Base-by-base conservation (phyloP, 805 yeast genomes). In the Myxozyma kluyveri region DNA sequence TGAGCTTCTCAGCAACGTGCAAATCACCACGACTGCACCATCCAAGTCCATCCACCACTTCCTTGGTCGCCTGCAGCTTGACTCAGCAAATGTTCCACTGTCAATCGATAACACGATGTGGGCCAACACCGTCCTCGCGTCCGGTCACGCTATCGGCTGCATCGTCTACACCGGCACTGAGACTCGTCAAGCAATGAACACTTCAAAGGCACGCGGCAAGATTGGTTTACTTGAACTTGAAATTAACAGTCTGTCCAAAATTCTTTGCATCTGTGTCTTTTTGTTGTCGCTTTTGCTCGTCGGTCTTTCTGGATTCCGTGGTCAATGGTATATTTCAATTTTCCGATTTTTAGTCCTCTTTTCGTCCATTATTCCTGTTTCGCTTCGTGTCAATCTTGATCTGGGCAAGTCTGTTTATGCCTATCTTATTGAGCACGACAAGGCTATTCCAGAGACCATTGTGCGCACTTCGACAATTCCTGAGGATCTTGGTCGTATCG, bases 391-490 rank as follows among this genome's bases (percentile, higher is more conserved):
- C 36, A 93, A 93, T 67, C 73, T 93, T 37, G 99, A 93, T 68
- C 78, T 93, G 65, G 99, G 96, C 7, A 93, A 93, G 68, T 84
- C 96, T 0, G 97, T 93, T 1, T 93, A 93, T 65, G 96, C 98
- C 0, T 82, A 87, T 54, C 96, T 93, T 67, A 93, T 95, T 57
- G 95, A 93, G 67, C 89, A 87, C 56, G 99, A 93, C 67, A 59
- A 66, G 14, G 75, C 82, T 3, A 93, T 93, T 18, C 83, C 88
- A 1, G 88, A 83, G 5, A 90, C 98, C 0, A 81, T 95, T 47
- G 99, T 95, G 3, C 81, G 99, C 65, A 93, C 99, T 1, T 88
- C 96, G 50, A 95, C 99, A 0, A 93, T 93, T 41, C 99, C 99
- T 1, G 99, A 93, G 69, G 99, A 93, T 70, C 74, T 93, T 58